Conservation (phyloP, 768 basidiomycete species). For the Neoboletus subvelutipes region DNA sequence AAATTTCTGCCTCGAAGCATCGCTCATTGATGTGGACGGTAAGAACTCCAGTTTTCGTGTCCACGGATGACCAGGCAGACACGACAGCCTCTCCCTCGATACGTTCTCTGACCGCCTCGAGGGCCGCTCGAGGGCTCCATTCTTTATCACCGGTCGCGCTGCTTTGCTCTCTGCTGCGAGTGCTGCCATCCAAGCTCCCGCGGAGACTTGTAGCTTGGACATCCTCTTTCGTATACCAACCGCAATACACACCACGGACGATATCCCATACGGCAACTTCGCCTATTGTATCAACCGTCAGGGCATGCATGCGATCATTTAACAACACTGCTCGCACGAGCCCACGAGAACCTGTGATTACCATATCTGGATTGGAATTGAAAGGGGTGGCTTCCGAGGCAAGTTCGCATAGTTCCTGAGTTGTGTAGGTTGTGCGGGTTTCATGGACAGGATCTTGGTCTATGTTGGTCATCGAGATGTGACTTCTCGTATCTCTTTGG, state of each 20-base stretch:
- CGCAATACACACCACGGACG: conserved; percentile 71
- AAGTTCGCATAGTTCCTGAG: conserved; percentile 74
- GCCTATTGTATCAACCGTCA: conserved; percentile 87
- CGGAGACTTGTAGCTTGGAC: conserved; percentile 55
- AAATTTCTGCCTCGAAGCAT: conserved; percentile 93
- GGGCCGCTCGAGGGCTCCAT: conserved; percentile 72
- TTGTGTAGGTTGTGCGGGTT: conserved; percentile 49
- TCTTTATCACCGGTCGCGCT: conserved; percentile 42
- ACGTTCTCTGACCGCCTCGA: conserved; percentile 84
- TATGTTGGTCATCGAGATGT: conserved; percentile 18
- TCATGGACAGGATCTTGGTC: conserved; percentile 36
- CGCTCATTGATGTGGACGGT: conserved; percentile 84
- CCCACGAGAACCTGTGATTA: conserved; percentile 76
- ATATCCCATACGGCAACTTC: conserved; percentile 94
- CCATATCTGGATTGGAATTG: conserved; percentile 55
- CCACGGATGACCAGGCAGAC: conserved; percentile 80
- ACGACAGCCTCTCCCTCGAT: conserved; percentile 96
- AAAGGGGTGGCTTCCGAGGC: conserved; percentile 73
- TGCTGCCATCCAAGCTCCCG: conserved; percentile 44
- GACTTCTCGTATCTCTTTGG: conserved; percentile 19
- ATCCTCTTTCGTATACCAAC: conserved; percentile 64
- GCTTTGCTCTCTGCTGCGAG: conserved; percentile 33
- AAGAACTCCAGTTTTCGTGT: conserved; percentile 87
- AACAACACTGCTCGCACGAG: conserved; percentile 79
- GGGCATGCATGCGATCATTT: conserved; percentile 86